These are phyloP conservation scores for Mucor circinelloides DNA, from an alignment of 371 early-diverging fungal genomes.

Conservation along the genomic window DNA sequence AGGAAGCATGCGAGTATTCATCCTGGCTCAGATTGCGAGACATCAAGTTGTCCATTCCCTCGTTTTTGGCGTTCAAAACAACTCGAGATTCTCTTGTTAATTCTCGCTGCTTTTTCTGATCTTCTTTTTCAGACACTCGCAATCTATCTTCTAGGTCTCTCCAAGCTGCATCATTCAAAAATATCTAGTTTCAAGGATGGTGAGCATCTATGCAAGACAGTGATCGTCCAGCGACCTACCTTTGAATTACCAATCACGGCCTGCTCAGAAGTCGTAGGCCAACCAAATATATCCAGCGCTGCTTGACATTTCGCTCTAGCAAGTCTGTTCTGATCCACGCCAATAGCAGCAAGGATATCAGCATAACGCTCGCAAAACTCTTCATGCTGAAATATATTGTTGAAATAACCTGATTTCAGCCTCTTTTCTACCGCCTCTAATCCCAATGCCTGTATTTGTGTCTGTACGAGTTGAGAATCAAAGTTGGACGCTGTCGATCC, in stretches of 20 bases:
- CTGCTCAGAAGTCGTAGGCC: constrained; percentile 60
- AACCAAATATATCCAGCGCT: constrained; percentile 58
- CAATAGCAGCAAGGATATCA: not conserved
- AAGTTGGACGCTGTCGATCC: constrained; percentile 43
- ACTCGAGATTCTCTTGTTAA: constrained; percentile 19
- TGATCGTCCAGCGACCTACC: constrained; percentile 13
- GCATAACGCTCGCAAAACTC: constrained; percentile 59
- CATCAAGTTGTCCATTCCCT: not conserved
- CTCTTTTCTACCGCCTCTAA: constrained; percentile 48
- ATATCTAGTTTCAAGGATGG: constrained; percentile 46
- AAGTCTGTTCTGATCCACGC: constrained; percentile 17
- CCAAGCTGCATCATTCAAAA: constrained; percentile 73
- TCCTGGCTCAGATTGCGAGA: constrained; percentile 7
- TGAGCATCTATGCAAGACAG: not conserved
- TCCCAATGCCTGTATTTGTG: constrained; percentile 64
- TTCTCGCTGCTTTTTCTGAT: constrained; percentile 33
- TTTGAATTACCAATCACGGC: constrained; percentile 69
- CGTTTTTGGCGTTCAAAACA: not conserved
- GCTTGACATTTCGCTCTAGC: constrained; percentile 25
- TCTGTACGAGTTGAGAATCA: constrained; percentile 61
- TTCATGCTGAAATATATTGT: constrained; percentile 57
- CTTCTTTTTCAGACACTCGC: constrained; percentile 40
- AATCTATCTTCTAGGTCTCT: constrained; percentile 61
- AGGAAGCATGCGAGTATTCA: constrained; percentile 34
- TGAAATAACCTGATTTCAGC: constrained; percentile 43